These are phyloP conservation scores for Hypoxylon crocopeplum DNA, from an alignment of 495 filamentous ascomycete genomes.

Conservation along the genomic window DNA sequence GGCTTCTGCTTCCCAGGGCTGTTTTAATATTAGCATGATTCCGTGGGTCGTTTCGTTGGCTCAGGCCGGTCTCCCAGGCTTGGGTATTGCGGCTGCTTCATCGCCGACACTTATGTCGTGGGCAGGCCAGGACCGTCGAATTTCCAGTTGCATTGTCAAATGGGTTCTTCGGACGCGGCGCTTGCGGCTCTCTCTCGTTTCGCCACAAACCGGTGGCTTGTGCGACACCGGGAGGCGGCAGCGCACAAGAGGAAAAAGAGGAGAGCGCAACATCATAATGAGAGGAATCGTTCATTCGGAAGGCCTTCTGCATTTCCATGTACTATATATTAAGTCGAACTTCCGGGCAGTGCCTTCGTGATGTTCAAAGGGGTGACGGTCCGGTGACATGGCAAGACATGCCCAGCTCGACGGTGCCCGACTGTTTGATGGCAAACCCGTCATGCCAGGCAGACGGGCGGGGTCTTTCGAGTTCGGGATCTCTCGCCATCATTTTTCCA, in stretches of 20 bases:
- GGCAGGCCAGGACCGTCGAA: conserved; percentile 4
- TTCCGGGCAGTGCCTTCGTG: conserved; percentile 19
- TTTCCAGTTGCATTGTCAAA: conserved; percentile 24
- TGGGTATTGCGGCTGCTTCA: not conserved
- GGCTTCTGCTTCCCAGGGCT: conserved; percentile 19
- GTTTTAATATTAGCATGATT: conserved; percentile 31
- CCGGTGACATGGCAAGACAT: conserved; percentile 12
- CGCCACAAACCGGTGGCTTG: conserved; percentile 23
- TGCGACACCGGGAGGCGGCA: conserved; percentile 39
- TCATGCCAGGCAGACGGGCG: conserved; percentile 27
- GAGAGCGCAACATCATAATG: conserved; percentile 31
- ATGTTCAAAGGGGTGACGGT: conserved; percentile 8
- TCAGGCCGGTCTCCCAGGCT: not conserved
- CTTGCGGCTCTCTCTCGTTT: conserved; percentile 35
- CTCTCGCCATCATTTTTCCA: conserved; percentile 23
- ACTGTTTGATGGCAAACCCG: conserved; percentile 29
- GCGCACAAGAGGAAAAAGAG: conserved; percentile 25
- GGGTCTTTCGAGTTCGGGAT: conserved; percentile 29
- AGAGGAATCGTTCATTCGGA: conserved; percentile 29
- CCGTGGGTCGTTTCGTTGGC: conserved; percentile 7
- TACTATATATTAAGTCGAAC: conserved; percentile 35
- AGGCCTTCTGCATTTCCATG: conserved; percentile 32
- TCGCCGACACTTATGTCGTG: conserved; percentile 6
- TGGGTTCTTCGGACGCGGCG: conserved; percentile 7
- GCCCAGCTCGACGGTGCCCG: conserved; percentile 13